phyloP scores from a whole-genome alignment of 345 rosid genomes.

The Sonneratia caseolaris region DNA sequence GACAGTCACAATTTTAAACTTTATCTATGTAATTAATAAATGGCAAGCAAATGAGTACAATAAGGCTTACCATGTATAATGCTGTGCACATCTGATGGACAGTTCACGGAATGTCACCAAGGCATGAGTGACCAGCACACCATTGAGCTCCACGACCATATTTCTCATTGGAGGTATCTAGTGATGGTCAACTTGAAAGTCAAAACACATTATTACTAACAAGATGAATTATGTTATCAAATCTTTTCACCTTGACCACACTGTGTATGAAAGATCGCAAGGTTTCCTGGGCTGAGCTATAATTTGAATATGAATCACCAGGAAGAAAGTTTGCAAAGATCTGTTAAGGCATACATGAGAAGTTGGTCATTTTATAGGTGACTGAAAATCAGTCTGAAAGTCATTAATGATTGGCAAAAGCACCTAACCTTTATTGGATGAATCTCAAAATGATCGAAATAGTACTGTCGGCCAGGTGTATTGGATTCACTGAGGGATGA shows the following conservation, averaged over 20 bases:
- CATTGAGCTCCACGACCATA: conserved; percentile 89
- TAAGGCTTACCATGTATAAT: conserved; percentile 73
- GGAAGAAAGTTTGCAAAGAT: conserved; percentile 75
- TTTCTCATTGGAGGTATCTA: conserved; percentile 79
- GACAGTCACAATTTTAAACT: conserved; percentile 12
- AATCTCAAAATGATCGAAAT: conserved; percentile 90
- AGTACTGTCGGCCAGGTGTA: conserved; percentile 60
- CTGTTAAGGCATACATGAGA: conserved; percentile 25
- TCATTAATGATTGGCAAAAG: conserved; percentile 3
- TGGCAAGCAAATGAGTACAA: conserved; percentile 2
- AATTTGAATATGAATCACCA: conserved; percentile 75
- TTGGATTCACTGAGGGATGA: conserved; percentile 62
- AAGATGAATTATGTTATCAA: background rate
- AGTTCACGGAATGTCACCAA: conserved; percentile 73
- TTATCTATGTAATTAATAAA: conserved; percentile 3
- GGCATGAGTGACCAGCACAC: conserved; percentile 85
- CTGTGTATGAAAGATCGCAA: conserved; percentile 82
- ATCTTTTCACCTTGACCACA: conserved; percentile 63
- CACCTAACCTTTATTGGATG: conserved; percentile 80
- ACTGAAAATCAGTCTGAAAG: conserved; percentile 2
- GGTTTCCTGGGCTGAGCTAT: conserved; percentile 84
- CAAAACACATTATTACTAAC: conserved; percentile 10
- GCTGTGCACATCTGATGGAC: conserved; percentile 63
- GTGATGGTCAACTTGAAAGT: conserved; percentile 13
- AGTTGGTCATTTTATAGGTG: conserved; percentile 12